A percentile compares a stretch with the other conserved stretches of the same genome.
These are phyloP conservation scores for Exophiala aquamarina DNA, from an alignment of 2,329 filamentous ascomycete genomes.

Conservation along the genomic window DNA sequence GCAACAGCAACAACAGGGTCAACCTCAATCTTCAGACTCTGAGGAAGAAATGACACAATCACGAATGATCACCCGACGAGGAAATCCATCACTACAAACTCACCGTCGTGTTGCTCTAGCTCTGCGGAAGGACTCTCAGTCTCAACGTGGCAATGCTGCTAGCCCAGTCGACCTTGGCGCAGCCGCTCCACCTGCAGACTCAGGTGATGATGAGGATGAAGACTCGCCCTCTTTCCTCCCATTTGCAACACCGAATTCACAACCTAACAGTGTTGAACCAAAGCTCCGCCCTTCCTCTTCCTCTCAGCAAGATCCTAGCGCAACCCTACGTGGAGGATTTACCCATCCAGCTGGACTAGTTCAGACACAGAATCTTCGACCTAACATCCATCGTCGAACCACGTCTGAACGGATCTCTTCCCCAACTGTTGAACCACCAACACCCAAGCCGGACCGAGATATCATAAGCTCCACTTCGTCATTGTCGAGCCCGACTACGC, in stretches of 20 bases:
- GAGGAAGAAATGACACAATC: slow-evolving; percentile 29
- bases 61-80: slow-evolving; percentile 21
- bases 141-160: slow-evolving; percentile 9
- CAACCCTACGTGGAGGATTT: slow-evolving; percentile 41
- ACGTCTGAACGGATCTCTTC: slow-evolving; percentile 29
- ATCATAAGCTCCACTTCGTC: slow-evolving; percentile 29
- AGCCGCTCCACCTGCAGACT: slow-evolving; percentile 32
- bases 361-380: slow-evolving; percentile 21
- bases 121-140: slow-evolving; percentile 13
- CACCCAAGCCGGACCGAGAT: slow-evolving; percentile 34
- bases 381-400: slow-evolving; percentile 31
- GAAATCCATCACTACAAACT: slow-evolving; percentile 23
- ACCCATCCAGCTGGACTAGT: slow-evolving; percentile 13
- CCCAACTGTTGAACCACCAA: slow-evolving; percentile 21
- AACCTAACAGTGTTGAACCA: slow-evolving; percentile 11
- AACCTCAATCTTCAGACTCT: slow-evolving; percentile 23
- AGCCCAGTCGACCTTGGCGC: slow-evolving; percentile 24
- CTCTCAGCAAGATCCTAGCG: slow-evolving; percentile 37
- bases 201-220: slow-evolving; percentile 40
- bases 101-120: slow-evolving; percentile 20
- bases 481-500: slow-evolving; percentile 11
- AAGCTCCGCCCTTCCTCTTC: slow-evolving; percentile 24
- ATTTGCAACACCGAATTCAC: slow-evolving; percentile 29
- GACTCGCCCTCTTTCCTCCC: slow-evolving; percentile 49
- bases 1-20: not conserved